Evolutionary conservation across 768 basidiomycete genomes (phyloP).

Genomic region (Termitomyces bulborhizus): DNA sequence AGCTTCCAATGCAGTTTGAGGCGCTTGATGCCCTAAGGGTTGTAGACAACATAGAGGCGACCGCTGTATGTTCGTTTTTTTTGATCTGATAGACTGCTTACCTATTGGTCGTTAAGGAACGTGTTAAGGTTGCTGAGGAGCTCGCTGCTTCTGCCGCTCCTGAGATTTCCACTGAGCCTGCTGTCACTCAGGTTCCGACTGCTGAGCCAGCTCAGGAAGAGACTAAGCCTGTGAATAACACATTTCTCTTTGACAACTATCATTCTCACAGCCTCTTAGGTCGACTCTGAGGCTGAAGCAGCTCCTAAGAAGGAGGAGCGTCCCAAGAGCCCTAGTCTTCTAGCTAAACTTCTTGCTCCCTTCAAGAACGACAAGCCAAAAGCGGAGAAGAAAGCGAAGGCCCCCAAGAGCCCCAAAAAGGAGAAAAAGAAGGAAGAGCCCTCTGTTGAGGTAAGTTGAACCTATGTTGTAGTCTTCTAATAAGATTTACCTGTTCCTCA

Average conservation of each 20-base stretch:
- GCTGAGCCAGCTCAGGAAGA: slow-evolving; percentile 31
- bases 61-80: slow-evolving; percentile 16
- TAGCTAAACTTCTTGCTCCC: slow-evolving; percentile 73
- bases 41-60: slow-evolving; percentile 15
- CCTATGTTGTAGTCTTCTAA: background rate
- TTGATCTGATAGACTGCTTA: background rate
- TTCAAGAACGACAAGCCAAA: slow-evolving; percentile 68
- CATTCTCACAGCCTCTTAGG: slow-evolving; percentile 19
- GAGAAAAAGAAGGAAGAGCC: slow-evolving; percentile 74
- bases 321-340: slow-evolving; percentile 74
- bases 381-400: slow-evolving; percentile 56
- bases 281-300: slow-evolving; percentile 33
- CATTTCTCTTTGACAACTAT: background rate
- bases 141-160: slow-evolving; percentile 16
- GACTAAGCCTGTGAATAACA: slow-evolving; percentile 31
- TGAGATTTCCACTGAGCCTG: slow-evolving; percentile 16
- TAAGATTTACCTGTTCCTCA: slow-evolving; percentile 8
- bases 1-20: background rate
- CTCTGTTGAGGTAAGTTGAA: slow-evolving; percentile 37
- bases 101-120: background rate
- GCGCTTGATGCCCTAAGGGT: background rate
- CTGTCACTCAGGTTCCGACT: slow-evolving; percentile 15
- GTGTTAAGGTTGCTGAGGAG: slow-evolving; percentile 11
- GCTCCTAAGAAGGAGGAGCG: slow-evolving; percentile 67
- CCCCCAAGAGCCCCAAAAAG: slow-evolving; percentile 74